Percentiles rank a stretch among this genome's conserved stretches.
Evolutionary conservation across 1,139 yeast species (phyloP).

Genomic region (Sugiyamaella xylanicola): DNA sequence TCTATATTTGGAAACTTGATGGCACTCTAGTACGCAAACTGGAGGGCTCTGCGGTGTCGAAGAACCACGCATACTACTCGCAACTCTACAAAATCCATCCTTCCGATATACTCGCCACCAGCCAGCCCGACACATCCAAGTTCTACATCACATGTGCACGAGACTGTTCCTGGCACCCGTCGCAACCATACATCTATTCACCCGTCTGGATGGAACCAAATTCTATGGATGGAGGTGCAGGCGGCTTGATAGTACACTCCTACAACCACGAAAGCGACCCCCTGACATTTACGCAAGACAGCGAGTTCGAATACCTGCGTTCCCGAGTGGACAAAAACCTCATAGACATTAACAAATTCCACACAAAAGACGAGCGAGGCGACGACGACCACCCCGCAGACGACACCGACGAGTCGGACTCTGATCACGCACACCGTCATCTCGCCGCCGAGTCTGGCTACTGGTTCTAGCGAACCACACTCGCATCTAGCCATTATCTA

Average conservation of each 20-base stretch:
- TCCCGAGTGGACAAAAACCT: conserved; percentile 5
- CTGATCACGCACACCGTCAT: too few relatives aligned
- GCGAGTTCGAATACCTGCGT: conserved; percentile 21
- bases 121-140: background rate
- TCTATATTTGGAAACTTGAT: conserved; percentile 40
- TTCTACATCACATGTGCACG: conserved; percentile 22
- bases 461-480: background rate
- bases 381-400: background rate
- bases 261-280: conserved; percentile 21
- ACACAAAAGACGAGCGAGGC: conserved; percentile 1
- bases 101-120: conserved; percentile 13
- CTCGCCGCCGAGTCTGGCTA: too few relatives aligned
- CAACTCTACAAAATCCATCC: conserved; percentile 5
- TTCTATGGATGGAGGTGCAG: conserved; percentile 19
- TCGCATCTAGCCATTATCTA: too few relatives aligned
- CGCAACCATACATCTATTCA: conserved; percentile 29
- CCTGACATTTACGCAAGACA: conserved; percentile 5
- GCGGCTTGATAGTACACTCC: conserved; percentile 22
- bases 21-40: conserved; percentile 33
- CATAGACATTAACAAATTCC: conserved; percentile 10
- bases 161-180: conserved; percentile 32
- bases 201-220: conserved; percentile 25
- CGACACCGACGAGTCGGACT: background rate
- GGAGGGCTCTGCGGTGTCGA: conserved; percentile 20
- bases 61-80: conserved; percentile 17